These are phyloP conservation scores for Boletus edulis DNA, from an alignment of 768 basidiomycete species.

Conservation along the genomic window DNA sequence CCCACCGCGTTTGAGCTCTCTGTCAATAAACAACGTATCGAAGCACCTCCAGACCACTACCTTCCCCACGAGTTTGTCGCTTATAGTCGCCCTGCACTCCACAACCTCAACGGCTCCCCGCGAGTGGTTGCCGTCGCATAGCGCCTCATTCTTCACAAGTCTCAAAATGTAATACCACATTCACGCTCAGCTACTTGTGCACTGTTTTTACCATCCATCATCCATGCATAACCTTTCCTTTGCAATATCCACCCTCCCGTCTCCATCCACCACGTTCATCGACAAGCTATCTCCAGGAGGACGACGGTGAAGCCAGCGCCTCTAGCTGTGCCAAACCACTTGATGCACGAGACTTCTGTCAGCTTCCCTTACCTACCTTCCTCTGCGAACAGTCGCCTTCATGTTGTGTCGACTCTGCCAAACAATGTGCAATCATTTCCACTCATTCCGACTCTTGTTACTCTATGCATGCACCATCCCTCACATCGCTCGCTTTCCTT, in stretches of 20 bases:
- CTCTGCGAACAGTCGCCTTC: conserved; percentile 8
- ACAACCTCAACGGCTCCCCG: conserved; percentile 71
- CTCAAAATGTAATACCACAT: conserved; percentile 78
- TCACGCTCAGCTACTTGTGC: conserved; percentile 62
- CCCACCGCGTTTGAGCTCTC: conserved; percentile 69
- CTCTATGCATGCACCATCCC: conserved; percentile 56
- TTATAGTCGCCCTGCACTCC: conserved; percentile 75
- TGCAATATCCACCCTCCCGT: conserved; percentile 54
- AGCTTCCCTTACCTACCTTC: conserved; percentile 11
- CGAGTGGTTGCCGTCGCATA: conserved; percentile 56
- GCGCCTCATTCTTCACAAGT: conserved; percentile 40
- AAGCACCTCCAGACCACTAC: conserved; percentile 69
- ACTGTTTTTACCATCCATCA: conserved; percentile 63
- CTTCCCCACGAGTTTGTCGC: conserved; percentile 80
- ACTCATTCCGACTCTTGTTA: conserved; percentile 43
- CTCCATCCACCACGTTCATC: conserved; percentile 46
- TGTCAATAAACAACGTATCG: conserved; percentile 67
- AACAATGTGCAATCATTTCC: conserved; percentile 38
- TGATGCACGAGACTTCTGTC: conserved; percentile 12
- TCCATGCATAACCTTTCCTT: conserved; percentile 61
- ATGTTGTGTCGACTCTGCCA: conserved; percentile 20
- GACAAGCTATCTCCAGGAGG: conserved; percentile 43
- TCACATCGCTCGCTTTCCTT: conserved; percentile 43
- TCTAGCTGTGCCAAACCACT: conserved; percentile 21
- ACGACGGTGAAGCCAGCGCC: conserved; percentile 12